Conservation (phyloP, 1,284 basidiomycete genomes). For the Cryptococcus hybrid region DNA sequence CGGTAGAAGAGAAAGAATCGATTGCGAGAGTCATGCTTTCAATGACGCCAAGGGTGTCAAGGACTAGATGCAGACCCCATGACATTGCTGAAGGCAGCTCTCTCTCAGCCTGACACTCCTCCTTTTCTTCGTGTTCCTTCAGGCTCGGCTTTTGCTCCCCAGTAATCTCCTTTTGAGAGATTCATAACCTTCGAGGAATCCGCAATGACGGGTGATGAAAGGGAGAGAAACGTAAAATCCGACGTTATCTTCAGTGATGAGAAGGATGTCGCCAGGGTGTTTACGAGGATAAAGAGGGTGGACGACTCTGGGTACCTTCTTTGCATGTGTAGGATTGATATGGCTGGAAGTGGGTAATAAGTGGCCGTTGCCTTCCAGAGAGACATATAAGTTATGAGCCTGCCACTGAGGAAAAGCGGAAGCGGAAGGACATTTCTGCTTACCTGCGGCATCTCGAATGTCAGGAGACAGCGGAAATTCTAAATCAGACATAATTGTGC, state of each 20-base stretch:
- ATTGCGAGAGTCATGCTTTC: background rate
- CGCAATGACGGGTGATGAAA: background rate
- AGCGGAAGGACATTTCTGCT: too few species aligned
- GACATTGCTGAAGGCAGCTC: too few species aligned
- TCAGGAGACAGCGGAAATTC: too few species aligned
- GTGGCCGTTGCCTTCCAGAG: background rate
- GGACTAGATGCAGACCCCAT: background rate
- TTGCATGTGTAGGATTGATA: background rate
- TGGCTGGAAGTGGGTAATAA: background rate
- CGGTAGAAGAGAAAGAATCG: background rate
- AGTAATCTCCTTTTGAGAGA: background rate
- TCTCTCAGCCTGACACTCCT: background rate
- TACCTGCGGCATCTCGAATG: too few species aligned
- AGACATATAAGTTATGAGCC: too few species aligned
- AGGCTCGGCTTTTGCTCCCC: too few species aligned
- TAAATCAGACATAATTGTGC: too few species aligned
- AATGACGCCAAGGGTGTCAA: background rate
- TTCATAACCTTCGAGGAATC: slow-evolving; percentile 3
- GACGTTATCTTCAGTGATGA: slow-evolving; percentile 1
- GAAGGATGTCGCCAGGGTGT: background rate
- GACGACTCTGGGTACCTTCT: background rate
- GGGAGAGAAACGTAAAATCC: background rate
- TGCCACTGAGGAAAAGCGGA: too few species aligned
- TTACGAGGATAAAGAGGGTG: background rate
- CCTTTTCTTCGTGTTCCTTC: background rate